Conservation (phyloP, 2,329 filamentous ascomycete species). For the Curvularia lunata region DNA sequence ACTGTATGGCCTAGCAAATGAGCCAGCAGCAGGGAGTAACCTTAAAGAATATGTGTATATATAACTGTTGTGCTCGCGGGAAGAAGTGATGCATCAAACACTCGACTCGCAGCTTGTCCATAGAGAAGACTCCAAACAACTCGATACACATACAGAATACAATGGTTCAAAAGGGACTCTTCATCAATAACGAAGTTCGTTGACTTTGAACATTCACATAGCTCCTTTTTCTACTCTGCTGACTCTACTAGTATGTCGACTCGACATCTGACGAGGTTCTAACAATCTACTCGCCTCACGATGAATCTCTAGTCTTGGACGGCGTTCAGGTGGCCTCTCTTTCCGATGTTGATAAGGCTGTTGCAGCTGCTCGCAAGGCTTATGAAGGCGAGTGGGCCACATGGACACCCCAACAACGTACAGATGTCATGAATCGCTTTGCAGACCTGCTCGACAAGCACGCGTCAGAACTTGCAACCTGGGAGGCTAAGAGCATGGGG, state of each 20-base stretch:
- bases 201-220: neutral
- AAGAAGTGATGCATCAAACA: neutral
- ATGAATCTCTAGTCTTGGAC: conserved; percentile 31
- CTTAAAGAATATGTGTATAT: neutral
- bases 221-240: neutral
- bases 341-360: conserved; percentile 36
- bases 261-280: conserved; percentile 31
- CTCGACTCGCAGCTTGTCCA: neutral
- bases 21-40: neutral
- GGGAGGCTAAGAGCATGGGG: conserved; percentile 29
- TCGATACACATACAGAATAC: neutral
- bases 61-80: neutral
- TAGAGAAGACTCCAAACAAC: neutral
- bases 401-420: conserved; percentile 31
- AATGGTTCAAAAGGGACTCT: conserved; percentile 24
- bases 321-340: conserved; percentile 31
- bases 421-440: conserved; percentile 30
- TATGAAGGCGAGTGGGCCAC: conserved; percentile 31
- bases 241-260: conserved; percentile 25
- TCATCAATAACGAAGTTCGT: conserved; percentile 39
- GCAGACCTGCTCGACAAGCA: conserved; percentile 35
- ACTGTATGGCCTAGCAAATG: neutral
- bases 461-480: conserved; percentile 14
- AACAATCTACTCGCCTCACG: conserved; percentile 34
- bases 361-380: conserved; percentile 32